A percentile compares a stretch with the other conserved stretches of the same genome.
These are phyloP conservation scores for Ogataea siamensis DNA, from an alignment of 805 yeast species.

Conservation along the genomic window DNA sequence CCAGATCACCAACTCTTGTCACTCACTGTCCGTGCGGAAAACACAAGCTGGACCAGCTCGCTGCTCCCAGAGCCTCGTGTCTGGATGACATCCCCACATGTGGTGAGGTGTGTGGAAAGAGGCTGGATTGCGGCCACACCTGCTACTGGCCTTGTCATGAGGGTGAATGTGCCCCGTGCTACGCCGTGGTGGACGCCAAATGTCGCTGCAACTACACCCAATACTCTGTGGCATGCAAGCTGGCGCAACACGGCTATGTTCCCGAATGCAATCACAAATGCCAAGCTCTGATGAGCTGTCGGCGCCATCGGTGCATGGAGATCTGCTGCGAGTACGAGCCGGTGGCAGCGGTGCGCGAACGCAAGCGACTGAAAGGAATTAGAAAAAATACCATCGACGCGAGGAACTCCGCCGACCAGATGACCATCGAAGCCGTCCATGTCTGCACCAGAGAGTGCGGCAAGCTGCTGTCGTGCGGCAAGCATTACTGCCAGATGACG, in stretches of 20 bases:
- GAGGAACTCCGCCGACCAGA: slow-evolving; percentile 46
- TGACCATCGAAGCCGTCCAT: slow-evolving; percentile 68
- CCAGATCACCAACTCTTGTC: slow-evolving; percentile 56
- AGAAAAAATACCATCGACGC: slow-evolving; percentile 42
- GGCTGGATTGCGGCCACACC: slow-evolving; percentile 65
- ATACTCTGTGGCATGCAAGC: slow-evolving; percentile 64
- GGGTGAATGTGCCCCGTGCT: slow-evolving; percentile 72
- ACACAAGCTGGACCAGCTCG: slow-evolving; percentile 41
- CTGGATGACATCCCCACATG: slow-evolving; percentile 81
- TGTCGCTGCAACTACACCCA: slow-evolving; percentile 63
- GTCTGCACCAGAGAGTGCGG: slow-evolving; percentile 69
- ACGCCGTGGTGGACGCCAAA: slow-evolving; percentile 43
- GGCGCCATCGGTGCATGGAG: slow-evolving; percentile 71
- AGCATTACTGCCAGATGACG: slow-evolving; percentile 62
- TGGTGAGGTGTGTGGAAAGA: slow-evolving; percentile 59
- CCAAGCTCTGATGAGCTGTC: slow-evolving; percentile 70
- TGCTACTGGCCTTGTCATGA: slow-evolving; percentile 73
- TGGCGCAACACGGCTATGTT: slow-evolving; percentile 44
- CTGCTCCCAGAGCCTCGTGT: slow-evolving; percentile 52
- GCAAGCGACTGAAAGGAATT: slow-evolving; percentile 47
- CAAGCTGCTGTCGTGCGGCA: slow-evolving; percentile 58
- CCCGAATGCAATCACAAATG: slow-evolving; percentile 75
- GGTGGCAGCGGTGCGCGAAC: slow-evolving; percentile 52
- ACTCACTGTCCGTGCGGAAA: slow-evolving; percentile 81
- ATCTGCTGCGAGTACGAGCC: slow-evolving; percentile 71